Evolutionary conservation across 345 rosid genomes (phyloP).

Genomic region (Balakata baccata): DNA sequence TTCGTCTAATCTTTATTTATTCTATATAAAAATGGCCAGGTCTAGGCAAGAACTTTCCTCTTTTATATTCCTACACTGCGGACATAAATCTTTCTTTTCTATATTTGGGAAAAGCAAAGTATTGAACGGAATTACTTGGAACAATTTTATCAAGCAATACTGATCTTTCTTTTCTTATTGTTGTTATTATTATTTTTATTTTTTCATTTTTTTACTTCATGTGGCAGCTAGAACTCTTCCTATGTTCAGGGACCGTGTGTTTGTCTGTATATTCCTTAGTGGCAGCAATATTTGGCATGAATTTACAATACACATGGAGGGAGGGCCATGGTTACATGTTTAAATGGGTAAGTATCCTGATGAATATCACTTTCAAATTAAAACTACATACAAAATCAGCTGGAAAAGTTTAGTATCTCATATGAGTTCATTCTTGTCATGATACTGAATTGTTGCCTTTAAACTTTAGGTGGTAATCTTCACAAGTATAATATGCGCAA

Average conservation of each 20-base stretch:
- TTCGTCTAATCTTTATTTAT: neutral
- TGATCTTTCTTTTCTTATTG: too few species aligned
- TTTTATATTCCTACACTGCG: too few species aligned
- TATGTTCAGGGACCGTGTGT: slow-evolving; percentile 49
- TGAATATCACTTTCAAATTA: neutral
- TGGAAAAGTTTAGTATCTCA: too few species aligned
- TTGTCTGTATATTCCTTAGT: slow-evolving; percentile 46
- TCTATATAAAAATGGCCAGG: too few species aligned
- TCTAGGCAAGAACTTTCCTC: too few species aligned
- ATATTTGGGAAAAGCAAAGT: neutral
- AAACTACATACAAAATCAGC: neutral
- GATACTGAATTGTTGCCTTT: neutral
- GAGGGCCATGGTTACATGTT: slow-evolving; percentile 39
- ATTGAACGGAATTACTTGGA: too few species aligned
- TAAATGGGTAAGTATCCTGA: slow-evolving; percentile 43
- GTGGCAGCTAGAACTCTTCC: slow-evolving; percentile 46
- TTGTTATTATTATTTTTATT: too few species aligned
- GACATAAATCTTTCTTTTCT: neutral
- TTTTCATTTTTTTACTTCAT: neutral
- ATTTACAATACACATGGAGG: slow-evolving; percentile 44
- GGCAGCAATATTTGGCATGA: slow-evolving; percentile 58
- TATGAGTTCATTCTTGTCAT: neutral
- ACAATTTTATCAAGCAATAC: neutral
- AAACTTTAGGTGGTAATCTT: slow-evolving; percentile 54
- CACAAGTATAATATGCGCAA: slow-evolving; percentile 40